A percentile compares a stretch with the other conserved stretches of the same genome.
Conservation (phyloP, 78 protist species). For the Speleostelium caveatum region DNA sequence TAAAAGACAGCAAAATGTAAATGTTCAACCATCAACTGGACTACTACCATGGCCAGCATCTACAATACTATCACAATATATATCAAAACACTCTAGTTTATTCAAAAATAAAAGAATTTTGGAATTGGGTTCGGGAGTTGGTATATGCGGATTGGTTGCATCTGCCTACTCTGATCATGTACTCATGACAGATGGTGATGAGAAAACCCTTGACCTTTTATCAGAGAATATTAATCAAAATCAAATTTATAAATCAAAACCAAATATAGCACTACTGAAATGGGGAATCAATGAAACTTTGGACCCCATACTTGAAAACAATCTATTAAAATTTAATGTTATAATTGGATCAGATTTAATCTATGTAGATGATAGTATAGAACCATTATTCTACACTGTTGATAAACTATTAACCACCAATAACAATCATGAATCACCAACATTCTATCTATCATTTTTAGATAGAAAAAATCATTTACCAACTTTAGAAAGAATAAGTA, state of each 20-base stretch:
- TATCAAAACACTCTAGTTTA: neutral
- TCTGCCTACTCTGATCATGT: neutral
- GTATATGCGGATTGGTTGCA: conserved; percentile 44
- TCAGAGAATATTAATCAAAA: conserved; percentile 4
- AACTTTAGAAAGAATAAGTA: conserved; percentile 15
- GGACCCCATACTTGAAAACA: too few relatives aligned
- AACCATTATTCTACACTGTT: conserved; percentile 57
- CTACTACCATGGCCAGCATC: conserved; percentile 72
- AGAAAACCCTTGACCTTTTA: neutral
- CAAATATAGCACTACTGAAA: neutral
- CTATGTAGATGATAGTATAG: conserved; percentile 30
- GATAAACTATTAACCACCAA: conserved; percentile 10
- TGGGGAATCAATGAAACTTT: conserved; percentile 42
- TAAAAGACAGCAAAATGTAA: conserved; percentile 59
- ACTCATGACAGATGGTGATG: conserved; percentile 48
- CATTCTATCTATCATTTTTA: conserved; percentile 57
- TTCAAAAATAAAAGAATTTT: conserved; percentile 28
- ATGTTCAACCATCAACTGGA: conserved; percentile 72
- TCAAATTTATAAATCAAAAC: neutral
- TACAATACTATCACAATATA: conserved; percentile 20
- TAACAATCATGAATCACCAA: neutral
- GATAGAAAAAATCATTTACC: conserved; percentile 76
- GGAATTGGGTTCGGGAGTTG: conserved; percentile 62
- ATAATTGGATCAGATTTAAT: conserved; percentile 27
- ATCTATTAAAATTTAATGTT: neutral